Evolutionary conservation across 441 rosid genomes (phyloP).

Genomic region (Bocquillonia castaneifolia): DNA sequence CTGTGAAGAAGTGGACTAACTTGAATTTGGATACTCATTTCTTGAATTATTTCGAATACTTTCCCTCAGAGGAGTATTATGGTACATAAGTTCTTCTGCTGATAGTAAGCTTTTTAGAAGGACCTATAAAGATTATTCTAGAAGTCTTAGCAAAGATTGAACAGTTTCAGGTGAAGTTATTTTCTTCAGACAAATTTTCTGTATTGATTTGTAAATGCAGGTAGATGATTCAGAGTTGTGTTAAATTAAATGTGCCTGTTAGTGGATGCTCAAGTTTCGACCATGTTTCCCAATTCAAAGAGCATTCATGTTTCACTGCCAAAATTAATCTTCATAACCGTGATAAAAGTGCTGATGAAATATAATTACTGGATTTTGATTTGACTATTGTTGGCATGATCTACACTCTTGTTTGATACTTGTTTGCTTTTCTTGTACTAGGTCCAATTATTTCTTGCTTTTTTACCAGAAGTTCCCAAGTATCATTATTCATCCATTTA

Average conservation of each 20-base stretch:
- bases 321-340: background rate
- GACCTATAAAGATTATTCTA: background rate
- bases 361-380: background rate
- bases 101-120: background rate
- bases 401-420: background rate
- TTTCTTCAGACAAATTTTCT: constrained; percentile 4
- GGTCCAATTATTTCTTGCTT: background rate
- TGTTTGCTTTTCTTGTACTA: background rate
- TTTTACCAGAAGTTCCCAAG: constrained; percentile 3
- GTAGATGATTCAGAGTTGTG: background rate
- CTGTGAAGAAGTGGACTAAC: background rate
- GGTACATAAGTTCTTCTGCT: background rate
- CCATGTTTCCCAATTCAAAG: background rate
- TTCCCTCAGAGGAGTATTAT: background rate
- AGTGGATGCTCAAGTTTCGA: constrained; percentile 1
- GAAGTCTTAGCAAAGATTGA: background rate
- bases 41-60: constrained; percentile 1
- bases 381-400: background rate
- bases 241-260: background rate
- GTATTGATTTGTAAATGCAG: background rate
- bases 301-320: background rate
- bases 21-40: background rate
- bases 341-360: background rate
- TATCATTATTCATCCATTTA: constrained; percentile 8
- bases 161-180: background rate